Evolutionary conservation across 495 filamentous ascomycete genomes (phyloP).

Genomic region (Amniculicola lignicola): DNA sequence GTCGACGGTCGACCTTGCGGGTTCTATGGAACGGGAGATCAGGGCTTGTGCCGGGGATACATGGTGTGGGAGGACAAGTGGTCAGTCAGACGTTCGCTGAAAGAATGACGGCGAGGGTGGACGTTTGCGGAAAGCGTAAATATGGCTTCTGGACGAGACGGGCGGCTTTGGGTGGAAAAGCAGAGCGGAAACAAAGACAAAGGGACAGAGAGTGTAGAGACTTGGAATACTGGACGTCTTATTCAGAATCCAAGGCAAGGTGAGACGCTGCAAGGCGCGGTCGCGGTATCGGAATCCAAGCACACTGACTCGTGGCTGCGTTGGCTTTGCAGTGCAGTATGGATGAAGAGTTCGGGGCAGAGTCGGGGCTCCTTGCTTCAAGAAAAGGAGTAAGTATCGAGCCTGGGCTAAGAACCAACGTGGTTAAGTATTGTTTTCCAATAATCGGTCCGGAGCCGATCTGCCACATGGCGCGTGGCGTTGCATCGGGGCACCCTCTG

Average conservation of each 20-base stretch:
- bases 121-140: constrained; percentile 21
- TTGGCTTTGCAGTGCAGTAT: background rate
- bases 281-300: constrained; percentile 4
- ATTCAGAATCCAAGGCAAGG: constrained; percentile 9
- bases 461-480: background rate
- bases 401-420: too few species aligned
- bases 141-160: background rate
- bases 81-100: constrained; percentile 5
- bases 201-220: constrained; percentile 16
- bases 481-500: background rate
- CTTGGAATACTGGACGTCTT: constrained; percentile 13
- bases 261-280: constrained; percentile 22
- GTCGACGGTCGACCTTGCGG: constrained; percentile 6
- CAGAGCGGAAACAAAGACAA: constrained; percentile 7
- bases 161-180: constrained; percentile 6
- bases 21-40: constrained; percentile 20
- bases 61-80: constrained; percentile 26
- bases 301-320: constrained; percentile 19
- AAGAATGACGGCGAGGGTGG: constrained; percentile 5
- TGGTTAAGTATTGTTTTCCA: background rate
- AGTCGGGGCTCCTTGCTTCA: constrained; percentile 14
- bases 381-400: too few species aligned
- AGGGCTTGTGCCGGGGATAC: constrained; percentile 24
- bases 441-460: background rate
- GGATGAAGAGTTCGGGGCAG: too few species aligned